phyloP scores from a whole-genome alignment of 2,329 filamentous ascomycete genomes.

The Colletotrichum limetticola region DNA sequence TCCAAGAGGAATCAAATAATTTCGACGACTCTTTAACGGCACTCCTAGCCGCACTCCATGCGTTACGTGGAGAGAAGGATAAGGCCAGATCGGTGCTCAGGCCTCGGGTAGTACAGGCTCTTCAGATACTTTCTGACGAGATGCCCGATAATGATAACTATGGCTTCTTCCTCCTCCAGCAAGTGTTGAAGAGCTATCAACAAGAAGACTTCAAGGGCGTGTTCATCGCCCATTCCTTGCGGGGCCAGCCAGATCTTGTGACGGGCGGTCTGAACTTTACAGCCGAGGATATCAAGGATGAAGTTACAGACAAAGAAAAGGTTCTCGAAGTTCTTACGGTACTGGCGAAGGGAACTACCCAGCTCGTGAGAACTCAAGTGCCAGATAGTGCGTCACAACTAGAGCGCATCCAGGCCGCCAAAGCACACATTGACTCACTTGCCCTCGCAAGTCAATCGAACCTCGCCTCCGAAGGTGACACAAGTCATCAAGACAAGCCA shows the following conservation, averaged over 20 bases:
- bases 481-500: not conserved
- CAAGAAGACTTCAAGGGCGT: not conserved
- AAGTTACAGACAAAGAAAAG: not conserved
- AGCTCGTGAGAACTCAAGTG: not conserved
- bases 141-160: not conserved
- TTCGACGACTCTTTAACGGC: not conserved
- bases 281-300: not conserved
- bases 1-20: not conserved
- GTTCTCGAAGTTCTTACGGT: not conserved
- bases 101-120: not conserved
- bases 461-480: not conserved
- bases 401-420: not conserved
- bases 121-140: not conserved
- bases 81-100: not conserved
- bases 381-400: not conserved
- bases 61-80: not conserved
- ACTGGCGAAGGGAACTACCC: not conserved
- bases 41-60: not conserved
- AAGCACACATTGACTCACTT: not conserved
- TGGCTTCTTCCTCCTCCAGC: not conserved
- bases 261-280: not conserved
- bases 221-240: not conserved
- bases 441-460: not conserved
- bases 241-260: not conserved
- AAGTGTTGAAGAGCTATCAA: not conserved